Evolutionary conservation across 2,329 filamentous ascomycete species (phyloP).

Genomic region (Beauveria scarabaeidicola): DNA sequence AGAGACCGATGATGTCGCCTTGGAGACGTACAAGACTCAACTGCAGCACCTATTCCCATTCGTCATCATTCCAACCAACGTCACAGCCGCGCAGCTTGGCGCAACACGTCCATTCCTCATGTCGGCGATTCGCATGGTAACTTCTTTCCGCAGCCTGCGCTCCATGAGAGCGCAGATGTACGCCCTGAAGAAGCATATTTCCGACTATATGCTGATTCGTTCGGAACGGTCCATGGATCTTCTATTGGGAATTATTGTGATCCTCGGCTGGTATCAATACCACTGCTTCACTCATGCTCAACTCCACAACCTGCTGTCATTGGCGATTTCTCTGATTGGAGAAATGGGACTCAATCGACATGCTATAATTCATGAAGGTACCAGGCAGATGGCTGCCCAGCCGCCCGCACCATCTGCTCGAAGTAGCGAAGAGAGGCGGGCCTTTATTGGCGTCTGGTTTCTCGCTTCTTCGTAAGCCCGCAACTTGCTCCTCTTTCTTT

Average conservation of each 20-base stretch:
- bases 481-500: too few relatives aligned
- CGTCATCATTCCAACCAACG: conserved; percentile 31
- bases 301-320: conserved; percentile 39
- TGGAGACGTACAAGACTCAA: conserved; percentile 35
- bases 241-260: conserved; percentile 39
- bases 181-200: conserved; percentile 35
- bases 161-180: conserved; percentile 44
- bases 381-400: conserved; percentile 32
- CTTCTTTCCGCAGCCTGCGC: conserved; percentile 36
- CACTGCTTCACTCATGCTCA: conserved; percentile 47
- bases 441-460: conserved; percentile 46
- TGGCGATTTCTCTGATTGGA: conserved; percentile 38
- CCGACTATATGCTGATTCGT: conserved; percentile 40
- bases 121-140: conserved; percentile 40
- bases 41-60: conserved; percentile 39
- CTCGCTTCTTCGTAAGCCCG: conserved; percentile 40
- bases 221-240: conserved; percentile 43
- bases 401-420: conserved; percentile 30
- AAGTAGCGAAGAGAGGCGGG: conserved; percentile 44
- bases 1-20: conserved; percentile 37
- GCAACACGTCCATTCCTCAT: conserved; percentile 39
- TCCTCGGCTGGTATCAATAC: conserved; percentile 44
- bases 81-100: conserved; percentile 29
- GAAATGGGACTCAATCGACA: conserved; percentile 38
- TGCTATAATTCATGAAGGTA: conserved; percentile 33